These are phyloP conservation scores for Aspergillus neotritici DNA, from an alignment of 2,329 filamentous ascomycete species.

Conservation along the genomic window DNA sequence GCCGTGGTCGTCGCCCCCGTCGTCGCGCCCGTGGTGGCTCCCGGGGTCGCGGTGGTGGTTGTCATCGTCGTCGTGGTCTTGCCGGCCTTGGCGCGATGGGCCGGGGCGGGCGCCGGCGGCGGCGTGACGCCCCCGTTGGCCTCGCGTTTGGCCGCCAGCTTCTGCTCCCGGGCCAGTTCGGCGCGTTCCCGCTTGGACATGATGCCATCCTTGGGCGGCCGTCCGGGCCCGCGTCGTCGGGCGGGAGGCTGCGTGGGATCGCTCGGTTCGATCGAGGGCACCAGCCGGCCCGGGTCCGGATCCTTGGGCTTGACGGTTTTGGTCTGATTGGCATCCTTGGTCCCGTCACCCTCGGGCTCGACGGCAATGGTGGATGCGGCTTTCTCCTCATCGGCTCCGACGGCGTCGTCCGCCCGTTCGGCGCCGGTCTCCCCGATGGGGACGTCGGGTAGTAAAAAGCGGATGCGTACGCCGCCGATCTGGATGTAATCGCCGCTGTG, in stretches of 20 bases:
- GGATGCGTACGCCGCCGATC: slow-evolving; percentile 53
- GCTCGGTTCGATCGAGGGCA: slow-evolving; percentile 31
- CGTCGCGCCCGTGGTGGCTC: not conserved
- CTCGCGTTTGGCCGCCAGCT: slow-evolving; percentile 44
- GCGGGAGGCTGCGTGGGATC: slow-evolving; percentile 36
- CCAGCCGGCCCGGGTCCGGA: slow-evolving; percentile 20
- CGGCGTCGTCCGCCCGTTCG: slow-evolving; percentile 41
- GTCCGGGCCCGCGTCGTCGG: slow-evolving; percentile 51
- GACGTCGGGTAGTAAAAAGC: slow-evolving; percentile 52
- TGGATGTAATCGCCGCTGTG: slow-evolving; percentile 55
- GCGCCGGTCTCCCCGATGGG: slow-evolving; percentile 45
- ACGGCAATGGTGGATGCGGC: slow-evolving; percentile 31
- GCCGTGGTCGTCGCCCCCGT: not conserved
- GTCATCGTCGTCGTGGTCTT: slow-evolving; percentile 22
- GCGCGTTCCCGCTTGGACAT: slow-evolving; percentile 60
- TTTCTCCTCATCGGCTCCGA: slow-evolving; percentile 30
- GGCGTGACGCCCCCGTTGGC: slow-evolving; percentile 44
- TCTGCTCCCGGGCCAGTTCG: slow-evolving; percentile 49
- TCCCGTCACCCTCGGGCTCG: slow-evolving; percentile 37
- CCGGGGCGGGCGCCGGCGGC: slow-evolving; percentile 22
- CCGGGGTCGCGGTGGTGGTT: not conserved
- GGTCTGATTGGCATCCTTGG: slow-evolving; percentile 30
- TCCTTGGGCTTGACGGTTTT: slow-evolving; percentile 33
- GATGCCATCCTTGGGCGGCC: slow-evolving; percentile 61
- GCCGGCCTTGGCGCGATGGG: slow-evolving; percentile 23